phyloP scores from a whole-genome alignment of 2,329 filamentous ascomycete genomes.

The Talaromyces funiculosus region DNA sequence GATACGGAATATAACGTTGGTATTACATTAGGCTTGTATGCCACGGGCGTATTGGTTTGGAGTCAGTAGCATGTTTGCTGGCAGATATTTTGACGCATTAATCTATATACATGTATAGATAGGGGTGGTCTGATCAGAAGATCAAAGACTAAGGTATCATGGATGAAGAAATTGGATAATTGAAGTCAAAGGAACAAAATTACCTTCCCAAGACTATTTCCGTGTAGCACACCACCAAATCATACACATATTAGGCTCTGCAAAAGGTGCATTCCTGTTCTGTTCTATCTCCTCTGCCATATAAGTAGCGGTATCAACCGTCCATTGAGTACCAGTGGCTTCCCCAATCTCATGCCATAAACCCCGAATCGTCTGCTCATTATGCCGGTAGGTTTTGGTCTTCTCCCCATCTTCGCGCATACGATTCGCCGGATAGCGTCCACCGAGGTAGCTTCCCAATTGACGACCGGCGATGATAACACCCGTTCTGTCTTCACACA shows the following conservation, averaged over 20 bases:
- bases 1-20: constrained; percentile 15
- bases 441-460: constrained; percentile 16
- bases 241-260: constrained; percentile 7
- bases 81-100: not conserved
- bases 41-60: constrained; percentile 17
- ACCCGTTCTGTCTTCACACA: constrained; percentile 15
- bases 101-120: not conserved
- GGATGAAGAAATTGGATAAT: no score
- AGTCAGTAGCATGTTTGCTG: not conserved
- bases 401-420: constrained; percentile 6
- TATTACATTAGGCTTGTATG: constrained; percentile 16
- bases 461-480: constrained; percentile 16
- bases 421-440: constrained; percentile 12
- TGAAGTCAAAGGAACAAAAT: no score
- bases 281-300: constrained; percentile 8
- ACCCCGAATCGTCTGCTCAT: constrained; percentile 16
- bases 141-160: no score
- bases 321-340: constrained; percentile 16
- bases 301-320: constrained; percentile 16
- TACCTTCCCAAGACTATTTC: not conserved
- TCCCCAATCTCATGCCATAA: constrained; percentile 16
- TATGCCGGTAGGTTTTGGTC: constrained; percentile 16
- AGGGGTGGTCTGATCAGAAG: no score
- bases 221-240: constrained; percentile 6
- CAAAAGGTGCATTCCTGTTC: constrained; percentile 1